Evolutionary conservation across 2,329 filamentous ascomycete species (phyloP), one percentile per base, ranked within the genome.

Genomic region (Nigrospora sphaerica): DNA sequence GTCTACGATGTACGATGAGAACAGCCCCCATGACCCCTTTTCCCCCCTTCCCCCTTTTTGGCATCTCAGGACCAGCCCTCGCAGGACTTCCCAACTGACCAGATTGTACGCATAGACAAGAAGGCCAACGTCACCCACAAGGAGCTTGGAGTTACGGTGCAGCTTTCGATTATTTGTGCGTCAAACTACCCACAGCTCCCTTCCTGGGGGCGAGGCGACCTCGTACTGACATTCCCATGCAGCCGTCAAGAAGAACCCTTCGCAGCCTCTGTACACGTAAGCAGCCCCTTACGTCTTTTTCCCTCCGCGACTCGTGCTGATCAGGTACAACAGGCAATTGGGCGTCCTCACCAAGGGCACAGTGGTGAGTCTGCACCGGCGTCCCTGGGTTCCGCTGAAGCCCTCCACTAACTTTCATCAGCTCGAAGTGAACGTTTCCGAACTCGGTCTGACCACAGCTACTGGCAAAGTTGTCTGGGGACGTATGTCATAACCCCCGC

Each of bases 391-490:
- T 10, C 23, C 7, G 23, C 23, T 5, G 23, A 10, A 28, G 23
- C 23, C 23, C 23, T 9, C 7, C 4, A 10, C 23, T 28, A 28
- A 28, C 23, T 10, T 2, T 10, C 10, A 28, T 9, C 4, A 28
- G 23, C 52, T 54, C 60, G 92, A 97, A 69, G 90, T 97, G 59
- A 95, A 98, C 63, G 90, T 96, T 31, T 86, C 80, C 47, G 93
- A 98, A 65, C 69, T 46, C 3, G 44, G 44, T 9, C 73, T 97
- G 51, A 89, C 95, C 14, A 97, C 93, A 3, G 85, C 91, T 2
- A 84, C 83, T 52, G 93, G 93, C 52, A 96, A 96, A 71, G 88
- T 95, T 10, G 88, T 92, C 7, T 96, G 91, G 91, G 90, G 88
- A 3, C 14, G 34, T 3, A 28, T 7, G 23, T 28, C 23, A 28